These are phyloP conservation scores for Arabidopsis arenosa DNA, from an alignment of 345 rosid species.

Conservation along the genomic window DNA sequence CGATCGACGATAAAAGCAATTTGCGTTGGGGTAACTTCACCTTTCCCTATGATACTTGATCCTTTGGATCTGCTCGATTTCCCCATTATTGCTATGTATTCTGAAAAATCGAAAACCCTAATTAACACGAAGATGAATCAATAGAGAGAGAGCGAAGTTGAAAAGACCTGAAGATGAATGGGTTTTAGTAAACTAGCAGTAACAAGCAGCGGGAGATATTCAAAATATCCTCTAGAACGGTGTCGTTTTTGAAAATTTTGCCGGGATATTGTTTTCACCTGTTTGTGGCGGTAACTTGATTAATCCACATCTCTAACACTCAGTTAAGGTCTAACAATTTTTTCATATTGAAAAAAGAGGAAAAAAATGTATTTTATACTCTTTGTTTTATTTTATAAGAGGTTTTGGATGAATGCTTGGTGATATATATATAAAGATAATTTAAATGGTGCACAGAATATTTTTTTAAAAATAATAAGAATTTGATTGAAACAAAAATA, in stretches of 20 bases:
- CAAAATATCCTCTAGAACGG: not conserved
- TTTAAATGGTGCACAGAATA: too few species aligned
- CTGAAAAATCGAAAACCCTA: constrained; percentile 20
- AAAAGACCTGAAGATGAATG: not conserved
- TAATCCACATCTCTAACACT: too few species aligned
- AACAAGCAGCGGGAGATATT: constrained; percentile 25
- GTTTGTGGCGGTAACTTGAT: constrained; percentile 14
- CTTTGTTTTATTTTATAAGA: too few species aligned
- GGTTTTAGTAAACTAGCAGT: not conserved
- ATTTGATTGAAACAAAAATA: too few species aligned
- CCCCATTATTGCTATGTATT: constrained; percentile 57
- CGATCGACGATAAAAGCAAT: constrained; percentile 86
- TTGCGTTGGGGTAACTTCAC: constrained; percentile 76
- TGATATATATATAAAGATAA: too few species aligned
- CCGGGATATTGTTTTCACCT: constrained; percentile 20
- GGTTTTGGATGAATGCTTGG: too few species aligned
- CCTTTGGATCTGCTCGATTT: constrained; percentile 58
- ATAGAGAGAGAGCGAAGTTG: not conserved
- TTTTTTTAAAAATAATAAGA: too few species aligned
- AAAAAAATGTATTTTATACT: too few species aligned
- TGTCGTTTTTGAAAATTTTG: not conserved
- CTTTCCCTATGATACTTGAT: constrained; percentile 54
- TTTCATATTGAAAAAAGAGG: too few species aligned
- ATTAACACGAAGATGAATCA: not conserved
- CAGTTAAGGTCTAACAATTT: too few species aligned